These are phyloP conservation scores for Angomonas deanei DNA, from an alignment of 208 protist species.

Conservation along the genomic window DNA sequence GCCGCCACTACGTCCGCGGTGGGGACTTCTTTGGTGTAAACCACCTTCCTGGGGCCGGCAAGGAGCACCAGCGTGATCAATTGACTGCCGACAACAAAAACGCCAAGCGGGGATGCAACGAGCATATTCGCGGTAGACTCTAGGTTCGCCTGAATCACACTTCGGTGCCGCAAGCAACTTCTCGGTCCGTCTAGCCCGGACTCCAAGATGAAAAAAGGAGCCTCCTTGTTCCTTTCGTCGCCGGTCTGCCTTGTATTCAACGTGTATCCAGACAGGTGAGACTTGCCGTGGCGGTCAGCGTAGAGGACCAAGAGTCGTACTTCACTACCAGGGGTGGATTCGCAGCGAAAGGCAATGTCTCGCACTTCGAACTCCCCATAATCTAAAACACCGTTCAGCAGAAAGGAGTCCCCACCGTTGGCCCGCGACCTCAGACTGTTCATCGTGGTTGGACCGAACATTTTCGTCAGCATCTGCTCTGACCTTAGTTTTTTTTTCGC, in stretches of 20 bases:
- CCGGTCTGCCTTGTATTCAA: background rate
- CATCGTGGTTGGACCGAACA: background rate
- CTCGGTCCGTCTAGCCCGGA: background rate
- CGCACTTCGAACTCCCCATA: slow-evolving; percentile 65
- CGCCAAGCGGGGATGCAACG: slow-evolving; percentile 29
- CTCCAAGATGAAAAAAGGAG: slow-evolving; percentile 4
- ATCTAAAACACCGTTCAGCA: slow-evolving; percentile 42
- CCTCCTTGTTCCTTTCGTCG: background rate
- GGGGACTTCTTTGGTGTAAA: background rate
- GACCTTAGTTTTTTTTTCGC: too few relatives aligned
- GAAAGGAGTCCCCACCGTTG: slow-evolving; percentile 5
- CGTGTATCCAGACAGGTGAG: slow-evolving; percentile 63
- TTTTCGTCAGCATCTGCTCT: too few relatives aligned
- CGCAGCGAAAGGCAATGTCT: slow-evolving; percentile 42
- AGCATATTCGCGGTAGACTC: slow-evolving; percentile 48
- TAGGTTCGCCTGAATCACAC: slow-evolving; percentile 46
- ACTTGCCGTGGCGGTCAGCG: slow-evolving; percentile 45
- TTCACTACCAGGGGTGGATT: background rate
- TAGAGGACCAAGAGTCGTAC: slow-evolving; percentile 47
- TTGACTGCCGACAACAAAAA: slow-evolving; percentile 64
- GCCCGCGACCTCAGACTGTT: background rate
- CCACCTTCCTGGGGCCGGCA: background rate
- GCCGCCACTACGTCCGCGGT: background rate
- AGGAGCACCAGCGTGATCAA: slow-evolving; percentile 31
- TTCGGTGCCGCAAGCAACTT: slow-evolving; percentile 14